Percentiles rank a stretch among this genome's conserved stretches.
Evolutionary conservation across 2,329 filamentous ascomycete genomes (phyloP).

Genomic region (Penicillium capsulatum): DNA sequence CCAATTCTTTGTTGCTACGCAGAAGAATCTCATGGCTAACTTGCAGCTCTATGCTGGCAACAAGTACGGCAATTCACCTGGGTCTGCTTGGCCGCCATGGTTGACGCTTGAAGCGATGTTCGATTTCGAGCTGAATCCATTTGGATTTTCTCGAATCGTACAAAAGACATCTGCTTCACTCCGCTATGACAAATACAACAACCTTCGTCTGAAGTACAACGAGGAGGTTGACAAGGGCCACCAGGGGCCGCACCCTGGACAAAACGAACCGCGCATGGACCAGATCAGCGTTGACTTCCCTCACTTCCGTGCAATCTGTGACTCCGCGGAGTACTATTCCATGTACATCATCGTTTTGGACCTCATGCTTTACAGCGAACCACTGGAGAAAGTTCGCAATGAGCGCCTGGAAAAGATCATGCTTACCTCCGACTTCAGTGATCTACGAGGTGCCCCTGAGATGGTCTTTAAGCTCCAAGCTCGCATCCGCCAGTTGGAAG

Average conservation of each 20-base stretch:
- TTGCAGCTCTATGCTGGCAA: conserved; percentile 93
- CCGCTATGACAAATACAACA: conserved; percentile 97
- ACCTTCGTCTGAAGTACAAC: conserved; percentile 91
- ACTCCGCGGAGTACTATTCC: conserved; percentile 94
- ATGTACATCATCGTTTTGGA: conserved; percentile 98
- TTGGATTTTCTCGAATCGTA: conserved; percentile 96
- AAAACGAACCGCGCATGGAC: conserved; percentile 76
- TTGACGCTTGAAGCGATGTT: conserved; percentile 98
- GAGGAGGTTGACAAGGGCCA: conserved; percentile 76
- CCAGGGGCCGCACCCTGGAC: conserved; percentile 40
- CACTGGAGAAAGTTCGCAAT: conserved; percentile 91
- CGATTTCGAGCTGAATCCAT: conserved; percentile 87
- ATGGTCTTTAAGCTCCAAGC: conserved; percentile 90
- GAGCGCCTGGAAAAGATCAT: conserved; percentile 98
- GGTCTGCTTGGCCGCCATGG: conserved; percentile 95
- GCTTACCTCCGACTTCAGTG: conserved; percentile 96
- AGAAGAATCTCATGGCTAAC: conserved; percentile 83
- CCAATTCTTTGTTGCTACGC: conserved; percentile 95
- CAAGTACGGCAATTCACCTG: conserved; percentile 78
- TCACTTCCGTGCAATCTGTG: conserved; percentile 87
- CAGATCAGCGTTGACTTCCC: conserved; percentile 97
- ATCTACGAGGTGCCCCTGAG: conserved; percentile 85
- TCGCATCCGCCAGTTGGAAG: conserved; percentile 86
- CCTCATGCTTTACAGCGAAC: conserved; percentile 91
- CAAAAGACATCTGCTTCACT: conserved; percentile 93